Conservation (phyloP, 495 filamentous ascomycete genomes). For the Trichoderma orchidacearum region DNA sequence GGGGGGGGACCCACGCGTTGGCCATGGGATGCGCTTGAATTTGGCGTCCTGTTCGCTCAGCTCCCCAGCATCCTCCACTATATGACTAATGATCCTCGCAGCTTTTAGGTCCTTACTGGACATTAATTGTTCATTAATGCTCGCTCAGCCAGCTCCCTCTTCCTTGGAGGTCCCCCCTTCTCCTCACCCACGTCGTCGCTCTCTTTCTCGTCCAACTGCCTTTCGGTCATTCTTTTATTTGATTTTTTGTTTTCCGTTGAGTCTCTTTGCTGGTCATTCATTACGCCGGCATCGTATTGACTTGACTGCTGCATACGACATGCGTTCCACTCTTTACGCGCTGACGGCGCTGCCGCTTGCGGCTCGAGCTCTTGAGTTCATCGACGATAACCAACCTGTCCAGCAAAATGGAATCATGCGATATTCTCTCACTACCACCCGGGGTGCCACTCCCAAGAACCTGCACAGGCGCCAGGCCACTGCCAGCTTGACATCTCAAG, state of each 20-base stretch:
- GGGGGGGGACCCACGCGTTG: background rate
- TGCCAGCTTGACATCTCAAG: background rate
- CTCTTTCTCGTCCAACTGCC: background rate
- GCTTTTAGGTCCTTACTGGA: too few species aligned
- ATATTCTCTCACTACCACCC: background rate
- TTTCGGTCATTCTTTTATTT: background rate
- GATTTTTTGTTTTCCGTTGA: background rate
- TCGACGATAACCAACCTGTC: background rate
- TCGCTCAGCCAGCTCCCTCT: background rate
- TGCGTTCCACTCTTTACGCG: background rate
- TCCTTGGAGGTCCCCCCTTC: background rate
- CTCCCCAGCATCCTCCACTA: too few species aligned
- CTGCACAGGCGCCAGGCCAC: background rate
- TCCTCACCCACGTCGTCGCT: background rate
- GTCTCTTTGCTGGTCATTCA: background rate
- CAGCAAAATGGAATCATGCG: background rate
- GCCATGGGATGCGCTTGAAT: background rate
- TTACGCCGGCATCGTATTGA: background rate
- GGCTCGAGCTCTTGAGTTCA: background rate
- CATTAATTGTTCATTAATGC: background rate
- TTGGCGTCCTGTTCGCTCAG: background rate
- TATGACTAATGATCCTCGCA: too few species aligned
- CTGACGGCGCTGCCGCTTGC: background rate
- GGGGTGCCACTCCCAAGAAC: background rate
- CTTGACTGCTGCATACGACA: background rate